Evolutionary conservation across 2,329 filamentous ascomycete genomes (phyloP), one percentile per base, ranked within the genome.

Genomic region (Colletotrichum tropicicola): DNA sequence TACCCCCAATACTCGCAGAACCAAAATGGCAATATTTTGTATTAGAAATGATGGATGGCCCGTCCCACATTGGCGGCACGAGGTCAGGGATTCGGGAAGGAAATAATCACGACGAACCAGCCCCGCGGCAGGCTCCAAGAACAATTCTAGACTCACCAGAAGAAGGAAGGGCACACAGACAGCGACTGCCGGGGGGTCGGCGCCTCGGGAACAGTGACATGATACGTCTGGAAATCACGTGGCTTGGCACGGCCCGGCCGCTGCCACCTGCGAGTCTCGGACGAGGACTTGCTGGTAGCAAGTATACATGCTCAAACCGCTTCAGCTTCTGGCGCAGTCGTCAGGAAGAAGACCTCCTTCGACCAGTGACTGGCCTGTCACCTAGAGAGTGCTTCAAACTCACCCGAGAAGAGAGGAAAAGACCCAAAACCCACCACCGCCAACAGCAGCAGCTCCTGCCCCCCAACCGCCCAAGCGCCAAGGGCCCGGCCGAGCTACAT

Each of bases 201-300:
- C n/a, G n/a, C n/a, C n/a, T n/a, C 35, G 21, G 17, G 37, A 41
- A 30, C 25, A 15, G 19, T 48, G 44, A 58, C 21, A 28, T 39
- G 35, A 39, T 53, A 59, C 25, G 44, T 47, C 27, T 41, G 28
- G 21, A 47, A 27, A 59, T 59, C 54, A 63, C 54, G 54, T 53
- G 54, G n/a, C 51, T 54, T 58, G 44, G 44, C 55, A 58, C 45
- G 44, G 55, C 44, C 44, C 44, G 55, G 45, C 32, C 23, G 44
- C 44, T 56, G 58, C 51, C 51, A 27, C 49, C 10, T 61, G 41
- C n/a, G 7, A 43, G 51, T 44, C 32, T 48, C 27, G 43, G 51
- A 30, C 27, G 39, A 28, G 37, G 10, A 21, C 51, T 28, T 9
- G 17, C n/a, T 15, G 4, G 19, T 23, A 13, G 8, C 21, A 28